Evolutionary conservation across 495 filamentous ascomycete species (phyloP).

Genomic region (Hypoxylon intermedium): DNA sequence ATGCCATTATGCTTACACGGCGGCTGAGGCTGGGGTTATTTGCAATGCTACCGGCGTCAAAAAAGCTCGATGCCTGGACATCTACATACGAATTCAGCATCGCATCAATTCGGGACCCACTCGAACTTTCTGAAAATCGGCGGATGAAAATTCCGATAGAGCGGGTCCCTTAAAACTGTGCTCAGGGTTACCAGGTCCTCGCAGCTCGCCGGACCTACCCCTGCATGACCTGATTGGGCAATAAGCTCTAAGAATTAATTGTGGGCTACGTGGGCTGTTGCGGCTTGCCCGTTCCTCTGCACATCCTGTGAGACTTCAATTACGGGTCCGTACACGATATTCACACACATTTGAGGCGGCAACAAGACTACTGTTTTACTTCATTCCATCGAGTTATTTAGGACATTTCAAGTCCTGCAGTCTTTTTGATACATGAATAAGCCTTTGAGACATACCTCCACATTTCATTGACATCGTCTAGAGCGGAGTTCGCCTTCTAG

Average conservation of each 20-base stretch:
- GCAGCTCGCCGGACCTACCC: background rate
- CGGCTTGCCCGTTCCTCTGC: background rate
- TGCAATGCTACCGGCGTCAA: background rate
- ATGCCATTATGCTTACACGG: slow-evolving; percentile 24
- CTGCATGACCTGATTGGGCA: slow-evolving; percentile 5
- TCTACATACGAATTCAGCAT: slow-evolving; percentile 17
- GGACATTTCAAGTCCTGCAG: background rate
- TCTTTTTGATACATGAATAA: slow-evolving; percentile 18
- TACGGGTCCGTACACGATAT: background rate
- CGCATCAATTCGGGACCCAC: background rate
- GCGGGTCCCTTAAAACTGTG: background rate
- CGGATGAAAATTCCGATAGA: slow-evolving; percentile 30
- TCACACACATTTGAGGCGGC: background rate
- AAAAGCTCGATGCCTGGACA: slow-evolving; percentile 1
- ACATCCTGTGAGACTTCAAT: background rate
- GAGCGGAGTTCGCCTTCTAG: slow-evolving; percentile 46
- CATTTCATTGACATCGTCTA: background rate
- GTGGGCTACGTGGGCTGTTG: background rate
- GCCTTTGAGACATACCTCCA: slow-evolving; percentile 6
- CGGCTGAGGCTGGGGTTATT: slow-evolving; percentile 2
- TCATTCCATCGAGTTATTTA: background rate
- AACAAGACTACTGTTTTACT: slow-evolving; percentile 2
- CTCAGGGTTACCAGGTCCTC: too few relatives aligned
- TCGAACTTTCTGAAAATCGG: slow-evolving; percentile 5
- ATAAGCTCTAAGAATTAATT: background rate